Evolutionary conservation across 768 basidiomycete species (phyloP), one percentile per base, ranked within the genome.

Genomic region (Boletus sensibilis): DNA sequence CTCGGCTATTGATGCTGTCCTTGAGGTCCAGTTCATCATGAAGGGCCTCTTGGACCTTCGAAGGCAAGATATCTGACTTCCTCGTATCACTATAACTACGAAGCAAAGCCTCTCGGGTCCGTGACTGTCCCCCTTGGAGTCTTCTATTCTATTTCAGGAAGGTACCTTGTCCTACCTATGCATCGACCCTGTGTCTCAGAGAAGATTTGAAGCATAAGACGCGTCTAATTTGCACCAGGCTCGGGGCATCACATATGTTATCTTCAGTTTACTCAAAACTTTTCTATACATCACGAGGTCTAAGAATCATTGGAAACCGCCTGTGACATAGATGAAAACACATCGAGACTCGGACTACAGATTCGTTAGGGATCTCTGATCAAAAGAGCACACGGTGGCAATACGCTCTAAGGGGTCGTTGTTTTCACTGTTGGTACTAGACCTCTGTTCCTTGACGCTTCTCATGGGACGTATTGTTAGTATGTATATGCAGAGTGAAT

Each of bases 1-100:
- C 53, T 77, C 79, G 16, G 79, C 83, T 10, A 83, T 90, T 31
- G 86, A 91, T 18, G 87, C 86, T 3, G 86, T 93, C 1, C 79
- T 92, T 1, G 87, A 92, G 57, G 84, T 93, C 12, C 92, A 93
- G 65, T 74, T 83, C 14, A 76, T 92, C 43, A 92, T 94, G 89
- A 92, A 92, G 62, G 91, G 91, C 10, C 69, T 92, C 52, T 74
- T 93, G 43, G 91, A 92, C 69, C 77, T 93, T 54, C 79, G 86
- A 57, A 79, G 89, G 62, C 84, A 88, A 64, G 90, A 92, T 59
- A 75, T 84, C 59, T 92, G 67, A 72, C 25, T 9, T 50, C 12
- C 16, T 1, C 4, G 5, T 25, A 12, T 40, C 38, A 11, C 21
- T n/a, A n/a, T 20, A 9, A 20, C 13, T 14, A 34, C 8, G 45